Conservation (phyloP, 345 rosid species). For the Moricandia moricandioides region DNA sequence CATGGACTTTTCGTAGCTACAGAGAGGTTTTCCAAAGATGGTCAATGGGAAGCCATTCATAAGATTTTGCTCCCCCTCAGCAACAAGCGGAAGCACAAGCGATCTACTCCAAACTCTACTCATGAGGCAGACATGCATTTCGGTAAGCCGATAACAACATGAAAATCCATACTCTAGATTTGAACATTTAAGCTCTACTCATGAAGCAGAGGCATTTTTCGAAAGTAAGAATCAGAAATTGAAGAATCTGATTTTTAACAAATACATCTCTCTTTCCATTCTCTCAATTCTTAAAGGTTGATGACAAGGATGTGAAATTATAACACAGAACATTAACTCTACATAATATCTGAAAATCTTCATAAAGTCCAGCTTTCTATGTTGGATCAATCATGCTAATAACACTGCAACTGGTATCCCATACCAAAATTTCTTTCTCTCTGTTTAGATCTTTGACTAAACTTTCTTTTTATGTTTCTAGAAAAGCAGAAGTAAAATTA, state of each 20-base stretch:
- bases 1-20: slow-evolving; percentile 46
- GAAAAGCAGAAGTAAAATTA: background rate
- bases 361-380: too few species aligned
- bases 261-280: background rate
- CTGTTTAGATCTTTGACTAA: too few species aligned
- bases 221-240: slow-evolving; percentile 10
- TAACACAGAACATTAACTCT: too few species aligned
- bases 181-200: slow-evolving; percentile 1
- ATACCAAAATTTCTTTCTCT: too few species aligned
- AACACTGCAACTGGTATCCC: too few species aligned
- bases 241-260: background rate
- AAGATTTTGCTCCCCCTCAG: background rate
- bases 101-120: background rate
- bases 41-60: slow-evolving; percentile 15
- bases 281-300: background rate
- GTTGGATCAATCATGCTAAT: too few species aligned
- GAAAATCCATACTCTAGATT: background rate
- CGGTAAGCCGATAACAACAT: slow-evolving; percentile 14
- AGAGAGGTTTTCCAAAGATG: slow-evolving; percentile 39
- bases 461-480: background rate
- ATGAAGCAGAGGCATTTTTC: slow-evolving; percentile 31
- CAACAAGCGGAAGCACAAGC: background rate
- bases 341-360: too few species aligned
- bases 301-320: too few species aligned
- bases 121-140: slow-evolving; percentile 8